Evolutionary conservation across 1,284 basidiomycete genomes (phyloP), one percentile per base, ranked within the genome.

Genomic region (Puccinia coronata): DNA sequence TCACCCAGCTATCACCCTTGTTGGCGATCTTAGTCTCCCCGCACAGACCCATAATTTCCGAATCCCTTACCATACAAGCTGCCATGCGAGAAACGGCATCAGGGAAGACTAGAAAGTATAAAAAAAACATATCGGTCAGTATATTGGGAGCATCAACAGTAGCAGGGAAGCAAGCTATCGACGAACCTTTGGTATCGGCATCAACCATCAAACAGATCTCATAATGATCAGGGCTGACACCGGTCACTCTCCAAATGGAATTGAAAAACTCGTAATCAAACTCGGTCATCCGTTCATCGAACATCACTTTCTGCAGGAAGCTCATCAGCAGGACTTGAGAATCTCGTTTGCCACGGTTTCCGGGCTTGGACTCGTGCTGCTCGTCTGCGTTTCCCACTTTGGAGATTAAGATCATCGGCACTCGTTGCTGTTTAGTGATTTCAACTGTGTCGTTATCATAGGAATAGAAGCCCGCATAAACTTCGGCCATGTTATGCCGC

Each of bases 401-500:
- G 84, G 96, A 94, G 23, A 99, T 94, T 63, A 99, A 89, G 43
- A 99, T 91, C 85, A 99, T 92, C 23, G 97, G 96, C 0, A 98
- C 93, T 55, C 94, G 92, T 87, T 99, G 97, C 87, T 99, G 96
- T 88, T 99, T 99, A 82, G 92, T 92, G 43, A 89, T 89, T 88
- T 99, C 97, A 57, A 94, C 90, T 0, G 96, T 98, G 81, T 92
- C 90, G 85, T 95, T 90, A 86, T 98, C 95, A 87, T 99, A 99
- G 83, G 92, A 90, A 87, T 99, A 99, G 88, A 95, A 99, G 4
- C 97, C 97, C 47, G 96, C 95, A 85, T 93, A 98, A 63, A 99
- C 95, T 88, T 96, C 96, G 82, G 96, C 96, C 95, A 97, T 97
- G 87, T 99, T 99, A 89, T 98, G 96, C 31, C 94, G 90, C 88